Conservation (phyloP, 73 alveolate genomes). For the Stentor coeruleus region DNA sequence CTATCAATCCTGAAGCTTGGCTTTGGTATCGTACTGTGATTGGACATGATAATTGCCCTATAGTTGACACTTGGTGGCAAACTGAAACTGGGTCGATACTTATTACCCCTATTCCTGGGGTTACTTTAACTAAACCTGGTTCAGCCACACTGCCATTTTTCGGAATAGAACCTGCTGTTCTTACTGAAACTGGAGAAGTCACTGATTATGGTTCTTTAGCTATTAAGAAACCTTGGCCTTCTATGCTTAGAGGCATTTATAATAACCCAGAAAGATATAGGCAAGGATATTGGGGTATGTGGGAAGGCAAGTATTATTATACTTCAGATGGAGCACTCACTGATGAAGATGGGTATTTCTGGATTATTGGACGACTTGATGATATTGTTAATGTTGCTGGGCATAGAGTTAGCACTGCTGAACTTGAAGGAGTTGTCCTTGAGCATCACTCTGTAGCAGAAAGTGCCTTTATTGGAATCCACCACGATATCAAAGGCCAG, state of each 20-base stretch:
- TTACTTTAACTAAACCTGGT: constrained; percentile 44
- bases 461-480: constrained; percentile 79
- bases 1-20: constrained; percentile 70
- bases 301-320: constrained; percentile 50
- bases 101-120: constrained; percentile 43
- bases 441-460: constrained; percentile 65
- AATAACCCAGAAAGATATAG: not conserved
- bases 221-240: constrained; percentile 31
- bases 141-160: constrained; percentile 45
- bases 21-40: constrained; percentile 74
- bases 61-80: constrained; percentile 99
- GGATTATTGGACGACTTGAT: constrained; percentile 88
- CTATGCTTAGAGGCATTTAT: constrained; percentile 21
- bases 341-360: constrained; percentile 85
- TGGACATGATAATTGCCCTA: constrained; percentile 31
- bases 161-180: constrained; percentile 43
- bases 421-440: constrained; percentile 68
- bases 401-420: constrained; percentile 81
- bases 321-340: constrained; percentile 82
- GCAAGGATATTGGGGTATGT: constrained; percentile 25
- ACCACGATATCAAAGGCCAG: constrained; percentile 74
- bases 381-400: constrained; percentile 86
- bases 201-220: constrained; percentile 22
- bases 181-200: not conserved
- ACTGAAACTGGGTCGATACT: constrained; percentile 93